phyloP scores from a whole-genome alignment of 2,329 filamentous ascomycete genomes.

The Saccharata proteae region DNA sequence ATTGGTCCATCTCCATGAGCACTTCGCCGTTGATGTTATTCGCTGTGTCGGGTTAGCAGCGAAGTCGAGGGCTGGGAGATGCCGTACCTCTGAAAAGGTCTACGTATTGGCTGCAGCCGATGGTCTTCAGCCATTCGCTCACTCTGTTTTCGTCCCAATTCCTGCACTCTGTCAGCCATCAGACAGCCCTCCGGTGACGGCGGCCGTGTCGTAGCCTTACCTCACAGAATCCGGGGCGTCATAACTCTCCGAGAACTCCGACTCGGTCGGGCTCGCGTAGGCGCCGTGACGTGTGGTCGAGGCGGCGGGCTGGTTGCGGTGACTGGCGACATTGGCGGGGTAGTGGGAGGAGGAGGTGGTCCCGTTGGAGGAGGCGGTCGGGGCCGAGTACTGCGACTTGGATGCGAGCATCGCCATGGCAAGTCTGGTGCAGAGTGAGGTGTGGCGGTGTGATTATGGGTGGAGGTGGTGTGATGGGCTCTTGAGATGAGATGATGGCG shows the following conservation, averaged over 20 bases:
- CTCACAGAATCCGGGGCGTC: conserved; percentile 54
- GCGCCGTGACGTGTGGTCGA: conserved; percentile 31
- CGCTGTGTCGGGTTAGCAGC: conserved; percentile 27
- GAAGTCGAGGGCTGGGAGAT: conserved; percentile 12
- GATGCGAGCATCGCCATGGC: conserved; percentile 73
- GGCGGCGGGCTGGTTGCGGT: conserved; percentile 22
- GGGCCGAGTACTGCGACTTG: conserved; percentile 55
- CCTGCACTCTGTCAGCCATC: conserved; percentile 25
- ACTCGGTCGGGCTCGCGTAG: conserved; percentile 78
- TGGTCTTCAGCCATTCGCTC: conserved; percentile 77
- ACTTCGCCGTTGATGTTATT: conserved; percentile 98
- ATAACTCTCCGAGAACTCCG: conserved; percentile 71
- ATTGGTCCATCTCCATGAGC: conserved; percentile 91
- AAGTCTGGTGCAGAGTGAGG: background rate
- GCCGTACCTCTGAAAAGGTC: conserved; percentile 59
- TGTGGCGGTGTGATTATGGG: background rate
- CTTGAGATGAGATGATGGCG: no score
- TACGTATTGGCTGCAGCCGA: conserved; percentile 92
- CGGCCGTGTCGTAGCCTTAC: conserved; percentile 15
- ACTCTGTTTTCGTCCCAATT: conserved; percentile 85
- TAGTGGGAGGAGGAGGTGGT: conserved; percentile 23
- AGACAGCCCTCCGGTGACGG: background rate
- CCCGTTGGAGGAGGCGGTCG: conserved; percentile 23
- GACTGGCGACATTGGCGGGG: conserved; percentile 20
- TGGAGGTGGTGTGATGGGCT: conserved; percentile 3